Evolutionary conservation across 1,284 basidiomycete genomes (phyloP), one percentile per base, ranked within the genome.

Genomic region (Trichosporon faecale): DNA sequence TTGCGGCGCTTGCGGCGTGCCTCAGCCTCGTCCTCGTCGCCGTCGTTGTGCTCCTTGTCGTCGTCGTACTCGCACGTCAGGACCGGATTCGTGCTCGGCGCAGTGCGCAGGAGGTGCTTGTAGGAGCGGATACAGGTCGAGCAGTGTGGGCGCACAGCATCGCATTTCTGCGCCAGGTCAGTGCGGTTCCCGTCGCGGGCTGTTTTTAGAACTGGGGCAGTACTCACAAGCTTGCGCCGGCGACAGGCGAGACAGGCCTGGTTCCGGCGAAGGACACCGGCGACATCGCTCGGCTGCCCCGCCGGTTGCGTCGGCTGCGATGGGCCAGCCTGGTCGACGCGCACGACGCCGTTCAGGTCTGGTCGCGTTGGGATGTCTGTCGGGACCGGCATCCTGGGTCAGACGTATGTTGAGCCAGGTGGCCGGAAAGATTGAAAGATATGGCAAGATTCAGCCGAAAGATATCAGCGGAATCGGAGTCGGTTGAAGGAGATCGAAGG

Each of bases 51-150:
- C 35, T 73, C 70, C 68, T 68, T 70, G 16, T 73, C 74, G 65
- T 82, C 81, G 65, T 82, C 81, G 68, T 83, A 83, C 61, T 81
- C 79, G 69, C 82, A 83, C 3, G 73, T 70, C 18, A 82, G 69
- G 3, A 76, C 73, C 0, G 79, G 79, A 35, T 80, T 78, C 33
- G 76, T 76, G 14, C 73, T 73, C 1, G 80, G 79, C 9, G 78
- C 72, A 0, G 81, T 82, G 9, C 79, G 74, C 46, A 81, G 60
- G 1, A 79, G 67, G 65, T 83, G 82, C 31, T 78, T 76, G 68
- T 82, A 77, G 5, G 80, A 82, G 55, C 82, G 68, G 1, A 82
- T 75, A 67, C 83, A 84, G 0, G 83, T 83, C 1, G 77, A 76
- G 72, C 83, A 84, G 57, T 83, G 78, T 0, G 82, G 82, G 60